phyloP scores from a whole-genome alignment of 257 asterid genomes.

The Fraxinus anomala region DNA sequence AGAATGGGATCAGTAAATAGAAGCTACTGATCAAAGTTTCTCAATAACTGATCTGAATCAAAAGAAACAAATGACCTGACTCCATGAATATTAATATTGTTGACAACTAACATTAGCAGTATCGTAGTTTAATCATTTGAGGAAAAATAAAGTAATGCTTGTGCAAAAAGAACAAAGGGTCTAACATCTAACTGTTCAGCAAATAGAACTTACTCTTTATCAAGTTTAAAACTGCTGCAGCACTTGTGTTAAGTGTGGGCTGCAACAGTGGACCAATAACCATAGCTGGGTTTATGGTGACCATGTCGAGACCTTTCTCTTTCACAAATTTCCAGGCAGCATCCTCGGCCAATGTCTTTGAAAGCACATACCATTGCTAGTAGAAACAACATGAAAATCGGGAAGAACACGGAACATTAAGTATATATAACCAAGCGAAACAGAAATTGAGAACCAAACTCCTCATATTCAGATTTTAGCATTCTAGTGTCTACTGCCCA shows the following conservation, averaged over 20 bases:
- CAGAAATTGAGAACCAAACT: neutral
- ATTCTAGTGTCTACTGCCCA: neutral
- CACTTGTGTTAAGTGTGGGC: slow-evolving; percentile 74
- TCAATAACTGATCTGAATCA: neutral
- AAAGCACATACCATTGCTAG: slow-evolving; percentile 73
- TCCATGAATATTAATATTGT: neutral
- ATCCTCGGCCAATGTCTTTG: slow-evolving; percentile 81
- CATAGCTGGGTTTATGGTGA: slow-evolving; percentile 67
- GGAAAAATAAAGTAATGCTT: neutral
- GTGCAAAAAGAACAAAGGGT: neutral
- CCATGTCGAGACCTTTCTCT: slow-evolving; percentile 75
- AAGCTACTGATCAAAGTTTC: neutral
- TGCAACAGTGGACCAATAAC: slow-evolving; percentile 80
- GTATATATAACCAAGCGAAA: neutral
- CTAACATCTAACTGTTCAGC: neutral
- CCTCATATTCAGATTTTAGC: neutral
- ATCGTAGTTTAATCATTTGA: neutral
- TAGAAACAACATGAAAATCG: slow-evolving; percentile 11
- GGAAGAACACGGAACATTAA: neutral
- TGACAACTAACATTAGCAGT: neutral
- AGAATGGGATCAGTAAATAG: neutral
- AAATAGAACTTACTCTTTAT: slow-evolving; percentile 54
- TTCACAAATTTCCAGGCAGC: slow-evolving; percentile 81
- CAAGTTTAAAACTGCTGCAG: slow-evolving; percentile 59
- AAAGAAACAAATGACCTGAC: neutral